Evolutionary conservation across 1,284 basidiomycete species (phyloP).

Genomic region (Abortiporus biennis): DNA sequence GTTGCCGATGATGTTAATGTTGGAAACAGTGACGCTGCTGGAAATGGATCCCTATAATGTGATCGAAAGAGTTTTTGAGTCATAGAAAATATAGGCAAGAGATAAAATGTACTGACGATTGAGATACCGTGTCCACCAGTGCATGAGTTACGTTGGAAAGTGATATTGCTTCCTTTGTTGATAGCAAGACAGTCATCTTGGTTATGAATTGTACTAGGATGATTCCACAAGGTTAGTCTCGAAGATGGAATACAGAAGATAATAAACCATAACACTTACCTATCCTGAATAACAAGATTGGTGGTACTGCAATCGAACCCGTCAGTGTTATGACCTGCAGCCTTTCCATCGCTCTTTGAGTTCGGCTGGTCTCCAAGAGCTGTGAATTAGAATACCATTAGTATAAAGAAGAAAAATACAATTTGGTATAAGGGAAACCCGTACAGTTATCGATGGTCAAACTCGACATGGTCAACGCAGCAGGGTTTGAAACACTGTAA

Average conservation of each 20-base stretch:
- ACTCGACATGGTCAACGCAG: conserved; percentile 22
- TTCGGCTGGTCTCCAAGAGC: conserved; percentile 36
- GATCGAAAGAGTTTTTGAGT: not conserved
- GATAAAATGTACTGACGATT: conserved; percentile 26
- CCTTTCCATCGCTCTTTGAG: conserved; percentile 33
- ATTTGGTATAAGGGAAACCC: conserved; percentile 4
- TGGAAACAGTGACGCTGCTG: conserved; percentile 38
- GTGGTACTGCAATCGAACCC: conserved; percentile 44
- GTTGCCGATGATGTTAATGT: conserved; percentile 42
- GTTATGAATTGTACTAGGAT: conserved; percentile 19
- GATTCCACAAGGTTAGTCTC: not conserved
- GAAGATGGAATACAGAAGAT: conserved; percentile 3
- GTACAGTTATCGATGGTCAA: conserved; percentile 33
- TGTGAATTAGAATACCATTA: conserved; percentile 16
- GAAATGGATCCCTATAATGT: conserved; percentile 39
- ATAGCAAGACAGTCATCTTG: conserved; percentile 64
- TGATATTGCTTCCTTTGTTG: conserved; percentile 49
- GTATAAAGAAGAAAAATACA: not conserved
- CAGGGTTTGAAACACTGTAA: conserved; percentile 29
- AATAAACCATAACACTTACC: conserved; percentile 11
- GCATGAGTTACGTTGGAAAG: conserved; percentile 49
- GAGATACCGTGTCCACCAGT: conserved; percentile 55
- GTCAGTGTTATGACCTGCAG: conserved; percentile 41
- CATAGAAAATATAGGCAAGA: not conserved
- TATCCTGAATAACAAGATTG: conserved; percentile 37